A percentile compares a stretch with the other conserved stretches of the same genome.
These are phyloP conservation scores for Onygena corvina DNA, from an alignment of 2,329 filamentous ascomycete species.

Conservation along the genomic window DNA sequence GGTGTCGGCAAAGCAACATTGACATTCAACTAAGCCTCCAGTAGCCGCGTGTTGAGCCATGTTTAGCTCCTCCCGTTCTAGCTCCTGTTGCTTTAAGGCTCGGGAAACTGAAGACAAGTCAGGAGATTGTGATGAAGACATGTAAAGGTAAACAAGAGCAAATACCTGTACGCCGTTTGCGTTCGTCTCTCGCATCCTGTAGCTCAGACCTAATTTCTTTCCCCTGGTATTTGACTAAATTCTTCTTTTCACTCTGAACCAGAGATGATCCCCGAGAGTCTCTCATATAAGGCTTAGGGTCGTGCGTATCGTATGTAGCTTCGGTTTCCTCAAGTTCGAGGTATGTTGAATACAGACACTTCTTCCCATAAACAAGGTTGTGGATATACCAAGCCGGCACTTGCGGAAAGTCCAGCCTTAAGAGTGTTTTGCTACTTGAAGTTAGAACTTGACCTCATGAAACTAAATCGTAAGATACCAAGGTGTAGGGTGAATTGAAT, in stretches of 20 bases:
- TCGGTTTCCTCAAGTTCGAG: background rate
- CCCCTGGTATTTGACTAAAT: background rate
- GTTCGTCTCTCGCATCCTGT: slow-evolving; percentile 23
- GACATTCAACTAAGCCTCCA: slow-evolving; percentile 47
- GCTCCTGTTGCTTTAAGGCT: background rate
- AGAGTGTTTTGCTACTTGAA: slow-evolving; percentile 5
- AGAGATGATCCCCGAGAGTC: background rate
- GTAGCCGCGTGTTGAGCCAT: slow-evolving; percentile 9
- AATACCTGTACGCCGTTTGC: slow-evolving; percentile 13
- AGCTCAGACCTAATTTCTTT: slow-evolving; percentile 23
- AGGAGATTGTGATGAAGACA: background rate
- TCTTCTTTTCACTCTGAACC: background rate
- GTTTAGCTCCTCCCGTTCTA: background rate
- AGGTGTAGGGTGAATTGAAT: too few relatives aligned
- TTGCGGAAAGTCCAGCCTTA: slow-evolving; percentile 24
- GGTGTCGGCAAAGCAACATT: slow-evolving; percentile 58
- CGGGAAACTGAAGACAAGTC: background rate
- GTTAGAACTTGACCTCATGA: background rate
- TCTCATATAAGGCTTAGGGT: background rate
- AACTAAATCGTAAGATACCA: too few relatives aligned
- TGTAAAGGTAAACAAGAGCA: background rate
- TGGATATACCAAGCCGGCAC: slow-evolving; percentile 29
- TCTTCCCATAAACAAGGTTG: background rate
- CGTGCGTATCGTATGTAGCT: background rate
- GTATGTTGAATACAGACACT: slow-evolving; percentile 9